Percentiles rank a stretch among this genome's conserved stretches.
Conservation (phyloP, 1,284 basidiomycete genomes). For the Puccinia hordei region DNA sequence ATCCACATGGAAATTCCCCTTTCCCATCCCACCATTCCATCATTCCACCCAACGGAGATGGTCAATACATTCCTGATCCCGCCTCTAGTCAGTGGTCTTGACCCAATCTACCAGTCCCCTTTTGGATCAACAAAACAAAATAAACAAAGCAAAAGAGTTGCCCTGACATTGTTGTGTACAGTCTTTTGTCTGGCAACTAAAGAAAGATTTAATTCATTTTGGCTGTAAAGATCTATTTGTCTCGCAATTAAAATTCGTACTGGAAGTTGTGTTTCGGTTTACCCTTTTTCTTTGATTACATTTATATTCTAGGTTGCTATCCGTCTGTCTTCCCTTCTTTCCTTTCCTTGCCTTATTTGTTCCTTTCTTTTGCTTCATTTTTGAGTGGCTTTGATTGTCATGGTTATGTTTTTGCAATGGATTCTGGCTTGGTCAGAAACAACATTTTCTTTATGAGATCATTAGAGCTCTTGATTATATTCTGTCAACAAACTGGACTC, state of each 20-base stretch:
- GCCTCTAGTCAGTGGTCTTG: constrained; percentile 23
- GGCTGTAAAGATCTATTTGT: constrained; percentile 9
- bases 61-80: constrained; percentile 21
- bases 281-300: neutral
- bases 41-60: constrained; percentile 4
- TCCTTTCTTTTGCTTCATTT: neutral
- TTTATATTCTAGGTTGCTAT: no score
- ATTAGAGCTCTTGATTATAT: neutral
- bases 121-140: neutral
- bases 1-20: constrained; percentile 12
- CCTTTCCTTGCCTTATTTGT: neutral
- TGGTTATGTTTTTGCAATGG: constrained; percentile 19
- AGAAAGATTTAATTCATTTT: neutral
- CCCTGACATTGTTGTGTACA: constrained; percentile 1
- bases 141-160: neutral
- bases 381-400: neutral
- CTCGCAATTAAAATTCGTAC: neutral
- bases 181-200: neutral
- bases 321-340: neutral
- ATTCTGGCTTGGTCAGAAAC: neutral
- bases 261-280: constrained; percentile 2
- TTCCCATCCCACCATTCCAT: constrained; percentile 27
- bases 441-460: neutral
- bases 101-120: neutral
- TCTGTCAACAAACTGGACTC: no score